Evolutionary conservation across 192 early-diverging fungal genomes (phyloP).

Genomic region (Coemansia sp.): DNA sequence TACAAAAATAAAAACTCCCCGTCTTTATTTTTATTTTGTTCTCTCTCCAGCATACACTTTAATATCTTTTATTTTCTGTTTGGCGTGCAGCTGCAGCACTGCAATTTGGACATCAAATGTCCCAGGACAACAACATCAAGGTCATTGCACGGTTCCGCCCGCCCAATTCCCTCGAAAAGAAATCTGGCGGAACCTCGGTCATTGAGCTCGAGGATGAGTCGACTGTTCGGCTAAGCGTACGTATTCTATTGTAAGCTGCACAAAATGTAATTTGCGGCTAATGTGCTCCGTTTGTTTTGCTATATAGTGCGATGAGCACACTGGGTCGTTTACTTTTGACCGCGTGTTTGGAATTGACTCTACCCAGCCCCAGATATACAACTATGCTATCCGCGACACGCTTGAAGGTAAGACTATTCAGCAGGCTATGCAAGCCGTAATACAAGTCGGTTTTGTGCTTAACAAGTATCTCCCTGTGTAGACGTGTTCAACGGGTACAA

Average conservation of each 20-base stretch:
- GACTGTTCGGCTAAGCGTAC: conserved; percentile 48
- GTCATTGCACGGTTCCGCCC: conserved; percentile 98
- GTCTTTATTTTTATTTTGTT: conserved; percentile 1
- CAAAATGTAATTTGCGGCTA: background rate
- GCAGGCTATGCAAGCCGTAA: background rate
- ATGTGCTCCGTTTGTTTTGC: background rate
- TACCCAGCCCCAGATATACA: conserved; percentile 83
- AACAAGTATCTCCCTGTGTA: conserved; percentile 24
- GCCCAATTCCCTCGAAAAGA: conserved; percentile 87
- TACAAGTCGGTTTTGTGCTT: background rate
- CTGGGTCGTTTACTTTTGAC: conserved; percentile 86
- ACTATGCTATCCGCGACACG: conserved; percentile 86
- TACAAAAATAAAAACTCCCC: conserved; percentile 4
- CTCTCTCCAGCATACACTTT: background rate
- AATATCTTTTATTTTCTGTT: background rate
- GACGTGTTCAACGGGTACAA: conserved; percentile 97
- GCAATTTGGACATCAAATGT: conserved; percentile 40
- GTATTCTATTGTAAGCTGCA: background rate
- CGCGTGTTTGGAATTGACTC: conserved; percentile 83
- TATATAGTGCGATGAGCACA: conserved; percentile 59
- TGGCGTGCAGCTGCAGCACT: background rate
- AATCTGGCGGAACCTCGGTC: conserved; percentile 86
- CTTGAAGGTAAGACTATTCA: conserved; percentile 73
- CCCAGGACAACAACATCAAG: conserved; percentile 82
- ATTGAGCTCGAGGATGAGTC: conserved; percentile 74